A percentile compares a stretch with the other conserved stretches of the same genome.
Evolutionary conservation across 495 filamentous ascomycete species (phyloP).

Genomic region (Evansstolkia leycettana): DNA sequence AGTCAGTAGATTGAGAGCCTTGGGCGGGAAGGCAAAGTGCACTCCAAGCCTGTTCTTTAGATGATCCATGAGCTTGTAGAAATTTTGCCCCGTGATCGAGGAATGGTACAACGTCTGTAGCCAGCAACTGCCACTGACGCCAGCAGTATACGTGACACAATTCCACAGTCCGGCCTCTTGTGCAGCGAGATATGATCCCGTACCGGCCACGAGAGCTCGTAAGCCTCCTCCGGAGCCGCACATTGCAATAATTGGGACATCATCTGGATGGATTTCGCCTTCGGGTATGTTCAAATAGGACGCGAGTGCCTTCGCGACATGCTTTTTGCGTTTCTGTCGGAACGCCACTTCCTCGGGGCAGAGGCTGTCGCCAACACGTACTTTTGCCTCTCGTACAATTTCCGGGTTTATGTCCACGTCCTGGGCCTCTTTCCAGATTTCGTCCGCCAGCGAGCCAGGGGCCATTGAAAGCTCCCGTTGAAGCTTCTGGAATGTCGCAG

Average conservation of each 20-base stretch:
- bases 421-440: slow-evolving; percentile 86
- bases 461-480: slow-evolving; percentile 78
- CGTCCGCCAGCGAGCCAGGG: slow-evolving; percentile 75
- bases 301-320: slow-evolving; percentile 59
- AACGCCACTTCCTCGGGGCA: slow-evolving; percentile 76
- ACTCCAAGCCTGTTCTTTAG: slow-evolving; percentile 71
- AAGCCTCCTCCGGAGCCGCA: slow-evolving; percentile 89
- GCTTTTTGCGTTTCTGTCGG: slow-evolving; percentile 45
- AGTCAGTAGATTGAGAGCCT: slow-evolving; percentile 61
- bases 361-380: slow-evolving; percentile 71
- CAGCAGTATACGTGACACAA: slow-evolving; percentile 86
- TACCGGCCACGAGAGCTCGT: slow-evolving; percentile 77
- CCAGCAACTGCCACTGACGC: slow-evolving; percentile 94
- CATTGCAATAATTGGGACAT: slow-evolving; percentile 85
- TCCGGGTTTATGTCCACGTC: slow-evolving; percentile 77
- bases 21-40: slow-evolving; percentile 86
- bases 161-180: slow-evolving; percentile 82
- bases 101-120: slow-evolving; percentile 82
- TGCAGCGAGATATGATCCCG: slow-evolving; percentile 69
- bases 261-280: slow-evolving; percentile 75
- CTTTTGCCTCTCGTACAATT: slow-evolving; percentile 62
- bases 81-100: slow-evolving; percentile 52
- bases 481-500: slow-evolving; percentile 68
- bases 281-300: slow-evolving; percentile 68
- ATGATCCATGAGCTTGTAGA: slow-evolving; percentile 62